These are phyloP conservation scores for Sphagnum contortum DNA, from an alignment of 225 moss, liverwort and hornwort genomes.

Conservation along the genomic window DNA sequence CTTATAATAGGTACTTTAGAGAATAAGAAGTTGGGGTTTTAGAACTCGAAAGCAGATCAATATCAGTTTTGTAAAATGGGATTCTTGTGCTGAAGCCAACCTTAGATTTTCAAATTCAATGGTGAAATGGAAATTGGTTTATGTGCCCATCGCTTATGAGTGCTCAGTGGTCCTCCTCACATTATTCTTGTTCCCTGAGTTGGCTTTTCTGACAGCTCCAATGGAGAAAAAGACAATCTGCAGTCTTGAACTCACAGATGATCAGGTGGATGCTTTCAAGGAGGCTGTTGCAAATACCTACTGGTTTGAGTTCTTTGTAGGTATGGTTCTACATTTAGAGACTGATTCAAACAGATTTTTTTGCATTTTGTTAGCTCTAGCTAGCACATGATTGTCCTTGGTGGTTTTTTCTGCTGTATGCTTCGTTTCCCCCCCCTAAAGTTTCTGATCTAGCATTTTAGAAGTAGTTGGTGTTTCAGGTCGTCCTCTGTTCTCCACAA, in stretches of 20 bases:
- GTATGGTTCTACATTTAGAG: slow-evolving; percentile 13
- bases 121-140: neutral
- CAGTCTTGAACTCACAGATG: slow-evolving; percentile 34
- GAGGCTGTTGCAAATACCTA: slow-evolving; percentile 68
- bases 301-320: slow-evolving; percentile 98
- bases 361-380: too few species aligned
- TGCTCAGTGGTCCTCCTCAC: too few species aligned
- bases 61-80: too few species aligned
- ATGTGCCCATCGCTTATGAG: neutral
- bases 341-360: too few species aligned
- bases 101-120: neutral
- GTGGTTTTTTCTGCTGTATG: too few species aligned
- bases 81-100: too few species aligned
- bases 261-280: slow-evolving; percentile 33
- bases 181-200: neutral
- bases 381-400: too few species aligned
- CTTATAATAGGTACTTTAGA: too few species aligned
- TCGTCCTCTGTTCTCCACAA: too few species aligned
- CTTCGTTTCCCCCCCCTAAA: neutral
- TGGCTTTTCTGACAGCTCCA: slow-evolving; percentile 28
- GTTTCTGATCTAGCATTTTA: slow-evolving; percentile 3
- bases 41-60: too few species aligned
- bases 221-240: slow-evolving; percentile 68
- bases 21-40: too few species aligned
- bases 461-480: too few species aligned